A percentile compares a stretch with the other conserved stretches of the same genome.
Evolutionary conservation across 1,284 basidiomycete species (phyloP).

Genomic region (Macrocystidia cucumis): DNA sequence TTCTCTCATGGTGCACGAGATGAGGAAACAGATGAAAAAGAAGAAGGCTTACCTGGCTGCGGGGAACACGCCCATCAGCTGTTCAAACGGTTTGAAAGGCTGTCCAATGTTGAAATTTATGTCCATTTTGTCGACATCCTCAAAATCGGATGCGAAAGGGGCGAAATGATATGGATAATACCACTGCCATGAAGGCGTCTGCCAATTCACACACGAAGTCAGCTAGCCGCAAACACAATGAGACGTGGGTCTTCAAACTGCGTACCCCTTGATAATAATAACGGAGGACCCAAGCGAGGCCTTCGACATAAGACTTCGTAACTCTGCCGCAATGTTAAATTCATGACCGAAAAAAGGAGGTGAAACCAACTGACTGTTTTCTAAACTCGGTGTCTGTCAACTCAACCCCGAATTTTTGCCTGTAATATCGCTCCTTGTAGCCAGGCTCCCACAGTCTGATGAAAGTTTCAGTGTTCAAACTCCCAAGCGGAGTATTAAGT

Average conservation of each 20-base stretch:
- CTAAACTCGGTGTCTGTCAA: conserved; percentile 68
- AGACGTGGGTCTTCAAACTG: conserved; percentile 11
- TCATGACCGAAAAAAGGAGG: conserved; percentile 4
- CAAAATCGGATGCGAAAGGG: conserved; percentile 95
- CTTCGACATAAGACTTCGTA: conserved; percentile 85
- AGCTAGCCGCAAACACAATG: conserved; percentile 11
- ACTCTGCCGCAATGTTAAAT: conserved; percentile 42
- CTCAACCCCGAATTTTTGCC: conserved; percentile 86
- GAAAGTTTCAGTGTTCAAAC: neutral
- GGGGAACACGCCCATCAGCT: conserved; percentile 97
- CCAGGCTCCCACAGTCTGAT: conserved; percentile 88
- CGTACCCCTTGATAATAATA: conserved; percentile 98
- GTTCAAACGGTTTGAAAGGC: conserved; percentile 96
- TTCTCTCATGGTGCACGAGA: too few species aligned
- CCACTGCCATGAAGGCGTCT: conserved; percentile 99
- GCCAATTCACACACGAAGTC: conserved; percentile 10
- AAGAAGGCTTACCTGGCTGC: conserved; percentile 66
- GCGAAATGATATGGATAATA: conserved; percentile 99
- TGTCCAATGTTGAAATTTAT: conserved; percentile 75
- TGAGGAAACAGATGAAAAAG: conserved; percentile 5
- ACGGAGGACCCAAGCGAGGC: conserved; percentile 92
- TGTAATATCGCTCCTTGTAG: conserved; percentile 94
- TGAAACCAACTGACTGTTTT: conserved; percentile 47
- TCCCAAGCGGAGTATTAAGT: conserved; percentile 3
- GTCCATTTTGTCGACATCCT: conserved; percentile 72